A percentile compares a stretch with the other conserved stretches of the same genome.
Conservation (phyloP, 805 yeast species). For the Henningerozyma blattae region DNA sequence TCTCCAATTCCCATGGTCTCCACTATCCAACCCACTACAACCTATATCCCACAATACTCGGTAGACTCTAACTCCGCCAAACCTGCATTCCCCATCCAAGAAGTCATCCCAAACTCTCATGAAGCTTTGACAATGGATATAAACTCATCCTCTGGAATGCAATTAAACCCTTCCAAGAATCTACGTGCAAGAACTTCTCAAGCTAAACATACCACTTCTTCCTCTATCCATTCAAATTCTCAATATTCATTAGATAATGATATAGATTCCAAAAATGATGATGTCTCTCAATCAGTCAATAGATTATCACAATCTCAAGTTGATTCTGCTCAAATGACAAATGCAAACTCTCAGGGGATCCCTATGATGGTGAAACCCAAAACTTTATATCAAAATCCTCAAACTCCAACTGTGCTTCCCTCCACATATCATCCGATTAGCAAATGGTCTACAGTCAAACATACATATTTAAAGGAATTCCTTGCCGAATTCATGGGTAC, state of each 20-base stretch:
- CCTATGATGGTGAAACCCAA: constrained; percentile 27
- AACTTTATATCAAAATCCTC: constrained; percentile 27
- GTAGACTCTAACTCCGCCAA: constrained; percentile 2
- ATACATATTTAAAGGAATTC: constrained; percentile 30
- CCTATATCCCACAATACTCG: constrained; percentile 20
- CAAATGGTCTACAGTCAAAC: constrained; percentile 26
- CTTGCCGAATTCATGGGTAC: constrained; percentile 44
- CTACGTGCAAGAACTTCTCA: constrained; percentile 1
- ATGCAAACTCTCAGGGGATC: constrained; percentile 4
- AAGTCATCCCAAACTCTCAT: constrained; percentile 23
- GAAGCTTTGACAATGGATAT: constrained; percentile 6
- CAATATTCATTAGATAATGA: not conserved
- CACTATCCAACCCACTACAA: constrained; percentile 5
- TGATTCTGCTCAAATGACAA: not conserved
- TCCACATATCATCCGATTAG: constrained; percentile 26
- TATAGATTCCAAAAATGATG: constrained; percentile 1
- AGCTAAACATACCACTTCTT: not conserved
- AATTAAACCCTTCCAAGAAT: constrained; percentile 1
- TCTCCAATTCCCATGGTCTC: constrained; percentile 4
- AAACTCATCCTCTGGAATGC: constrained; percentile 5
- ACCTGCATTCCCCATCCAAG: constrained; percentile 17
- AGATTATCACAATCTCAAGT: not conserved
- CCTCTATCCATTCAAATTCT: not conserved
- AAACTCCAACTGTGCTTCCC: constrained; percentile 27
- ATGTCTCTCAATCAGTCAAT: constrained; percentile 3